Percentiles rank a stretch among this genome's conserved stretches.
These are phyloP conservation scores for Ammopiptanthus mongolicus DNA, from an alignment of 306 rosid genomes.

Conservation along the genomic window DNA sequence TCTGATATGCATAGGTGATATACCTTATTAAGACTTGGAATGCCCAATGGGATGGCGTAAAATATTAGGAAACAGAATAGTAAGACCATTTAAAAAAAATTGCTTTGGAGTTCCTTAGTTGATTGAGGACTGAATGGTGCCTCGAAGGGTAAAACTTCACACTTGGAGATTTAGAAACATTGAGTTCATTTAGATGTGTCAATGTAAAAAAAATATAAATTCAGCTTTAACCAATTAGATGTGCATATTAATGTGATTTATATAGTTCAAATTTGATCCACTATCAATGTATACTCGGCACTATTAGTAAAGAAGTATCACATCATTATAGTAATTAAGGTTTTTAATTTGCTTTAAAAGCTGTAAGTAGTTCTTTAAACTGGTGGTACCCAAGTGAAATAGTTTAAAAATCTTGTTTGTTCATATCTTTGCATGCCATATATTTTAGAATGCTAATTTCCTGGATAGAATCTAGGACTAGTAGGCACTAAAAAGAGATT, in stretches of 20 bases:
- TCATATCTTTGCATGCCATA: neutral
- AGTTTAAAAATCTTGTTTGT: neutral
- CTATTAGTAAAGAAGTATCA: neutral
- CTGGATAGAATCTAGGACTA: neutral
- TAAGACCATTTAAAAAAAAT: neutral
- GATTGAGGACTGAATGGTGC: neutral
- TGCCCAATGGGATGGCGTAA: neutral
- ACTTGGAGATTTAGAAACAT: neutral
- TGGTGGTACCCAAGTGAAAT: neutral
- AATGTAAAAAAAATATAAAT: neutral
- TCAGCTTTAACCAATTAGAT: neutral
- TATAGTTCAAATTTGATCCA: neutral
- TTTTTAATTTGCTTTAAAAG: neutral
- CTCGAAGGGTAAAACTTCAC: neutral
- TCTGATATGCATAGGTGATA: neutral
- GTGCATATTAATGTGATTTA: neutral
- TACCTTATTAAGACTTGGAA: neutral
- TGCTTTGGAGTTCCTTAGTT: neutral
- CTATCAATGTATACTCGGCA: neutral
- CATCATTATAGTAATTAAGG: neutral
- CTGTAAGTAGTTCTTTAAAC: neutral
- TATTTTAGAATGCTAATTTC: neutral
- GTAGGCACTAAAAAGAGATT: neutral
- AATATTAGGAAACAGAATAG: neutral
- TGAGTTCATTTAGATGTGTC: neutral